Percentiles rank a stretch among this genome's conserved stretches.
Evolutionary conservation across 2,329 filamentous ascomycete species (phyloP).

Genomic region (Aspergillus awamori): DNA sequence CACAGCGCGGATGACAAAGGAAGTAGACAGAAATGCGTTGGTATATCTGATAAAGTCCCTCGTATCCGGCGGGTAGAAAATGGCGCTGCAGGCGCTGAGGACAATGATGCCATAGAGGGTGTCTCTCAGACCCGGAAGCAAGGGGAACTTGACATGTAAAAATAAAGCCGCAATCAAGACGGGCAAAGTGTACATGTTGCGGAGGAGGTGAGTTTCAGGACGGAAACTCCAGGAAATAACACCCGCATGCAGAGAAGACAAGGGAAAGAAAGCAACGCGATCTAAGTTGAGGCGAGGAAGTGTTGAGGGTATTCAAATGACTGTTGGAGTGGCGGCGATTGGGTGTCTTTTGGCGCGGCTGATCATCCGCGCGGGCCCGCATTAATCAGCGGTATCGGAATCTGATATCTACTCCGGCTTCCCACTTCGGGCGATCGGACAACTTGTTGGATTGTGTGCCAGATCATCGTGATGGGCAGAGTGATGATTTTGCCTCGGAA

Average conservation of each 20-base stretch:
- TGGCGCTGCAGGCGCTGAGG: constrained; percentile 14
- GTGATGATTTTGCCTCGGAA: too few relatives aligned
- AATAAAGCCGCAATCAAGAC: constrained; percentile 4
- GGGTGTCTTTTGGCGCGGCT: not conserved
- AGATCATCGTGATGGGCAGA: too few relatives aligned
- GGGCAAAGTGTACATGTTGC: constrained; percentile 3
- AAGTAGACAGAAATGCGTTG: constrained; percentile 21
- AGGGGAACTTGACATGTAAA: constrained; percentile 6
- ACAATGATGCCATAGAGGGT: constrained; percentile 8
- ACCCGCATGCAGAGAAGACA: not conserved
- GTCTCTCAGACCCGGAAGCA: not conserved
- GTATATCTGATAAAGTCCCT: constrained; percentile 16
- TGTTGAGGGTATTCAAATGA: not conserved
- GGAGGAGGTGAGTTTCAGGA: not conserved
- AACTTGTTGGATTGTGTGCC: too few relatives aligned
- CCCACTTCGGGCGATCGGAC: too few relatives aligned
- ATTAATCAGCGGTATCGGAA: not conserved
- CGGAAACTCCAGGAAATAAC: not conserved
- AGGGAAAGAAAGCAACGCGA: not conserved
- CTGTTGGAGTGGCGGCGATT: not conserved
- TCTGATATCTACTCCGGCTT: too few relatives aligned
- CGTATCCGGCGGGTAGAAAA: constrained; percentile 15
- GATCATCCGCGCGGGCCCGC: constrained; percentile 2
- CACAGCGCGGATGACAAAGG: constrained; percentile 18
- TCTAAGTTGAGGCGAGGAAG: not conserved